Conservation (phyloP, 176 grass and related monocot genomes). For the Oryza nivara region DNA sequence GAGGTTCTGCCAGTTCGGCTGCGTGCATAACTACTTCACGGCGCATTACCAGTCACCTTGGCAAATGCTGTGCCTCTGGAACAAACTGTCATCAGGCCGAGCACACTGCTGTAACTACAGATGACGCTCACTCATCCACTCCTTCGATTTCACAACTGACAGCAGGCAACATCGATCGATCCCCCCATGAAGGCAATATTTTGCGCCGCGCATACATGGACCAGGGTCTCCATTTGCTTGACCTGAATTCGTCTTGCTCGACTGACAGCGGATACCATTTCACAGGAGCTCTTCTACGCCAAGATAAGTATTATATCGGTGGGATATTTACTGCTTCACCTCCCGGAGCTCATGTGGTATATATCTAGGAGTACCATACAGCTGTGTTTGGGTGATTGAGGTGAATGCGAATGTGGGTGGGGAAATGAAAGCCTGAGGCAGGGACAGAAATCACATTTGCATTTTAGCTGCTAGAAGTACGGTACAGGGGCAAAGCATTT, state of each 20-base stretch:
- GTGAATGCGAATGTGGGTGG: not conserved
- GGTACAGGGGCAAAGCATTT: constrained; percentile 13
- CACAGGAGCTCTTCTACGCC: not conserved
- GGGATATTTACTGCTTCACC: constrained; percentile 15
- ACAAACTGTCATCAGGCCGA: constrained; percentile 60
- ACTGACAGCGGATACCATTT: constrained; percentile 6
- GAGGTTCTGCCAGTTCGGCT: constrained; percentile 93
- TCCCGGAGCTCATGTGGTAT: constrained; percentile 18
- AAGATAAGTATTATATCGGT: not conserved
- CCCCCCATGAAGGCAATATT: not conserved
- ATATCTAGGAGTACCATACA: not conserved
- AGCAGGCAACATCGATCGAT: not conserved
- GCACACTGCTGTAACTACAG: constrained; percentile 76
- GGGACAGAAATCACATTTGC: not conserved
- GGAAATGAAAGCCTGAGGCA: not conserved
- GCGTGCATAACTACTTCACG: constrained; percentile 74
- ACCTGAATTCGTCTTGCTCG: not conserved
- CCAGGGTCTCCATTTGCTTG: not conserved
- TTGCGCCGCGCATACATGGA: not conserved
- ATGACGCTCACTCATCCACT: constrained; percentile 35
- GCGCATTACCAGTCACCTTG: constrained; percentile 93
- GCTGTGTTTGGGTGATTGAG: not conserved
- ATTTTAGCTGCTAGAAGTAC: not conserved
- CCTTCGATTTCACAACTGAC: not conserved
- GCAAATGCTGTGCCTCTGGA: constrained; percentile 85